phyloP scores from a whole-genome alignment of 345 rosid species.

The Limnanthes douglasii region DNA sequence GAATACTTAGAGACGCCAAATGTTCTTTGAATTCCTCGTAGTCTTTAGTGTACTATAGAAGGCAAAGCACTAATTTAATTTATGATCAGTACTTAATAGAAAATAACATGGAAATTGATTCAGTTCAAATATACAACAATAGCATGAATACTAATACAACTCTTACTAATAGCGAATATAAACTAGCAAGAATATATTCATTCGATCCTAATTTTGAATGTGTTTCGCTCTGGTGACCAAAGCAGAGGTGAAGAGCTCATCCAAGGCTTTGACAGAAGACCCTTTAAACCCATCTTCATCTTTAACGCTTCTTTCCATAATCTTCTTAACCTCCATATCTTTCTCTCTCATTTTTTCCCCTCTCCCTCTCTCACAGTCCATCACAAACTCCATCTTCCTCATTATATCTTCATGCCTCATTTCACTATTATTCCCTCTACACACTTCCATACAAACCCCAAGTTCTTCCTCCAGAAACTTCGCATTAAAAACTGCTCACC shows the following conservation, averaged over 20 bases:
- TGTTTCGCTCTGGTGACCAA: not conserved
- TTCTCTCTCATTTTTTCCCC: slow-evolving; percentile 11
- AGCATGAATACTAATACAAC: too few species aligned
- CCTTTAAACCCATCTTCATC: slow-evolving; percentile 10
- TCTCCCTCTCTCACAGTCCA: slow-evolving; percentile 11
- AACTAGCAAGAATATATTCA: too few species aligned
- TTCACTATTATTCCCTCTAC: slow-evolving; percentile 9
- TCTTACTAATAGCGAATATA: too few species aligned
- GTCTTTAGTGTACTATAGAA: too few species aligned
- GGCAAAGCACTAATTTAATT: too few species aligned
- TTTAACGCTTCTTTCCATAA: slow-evolving; percentile 3
- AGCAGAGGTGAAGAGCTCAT: slow-evolving; percentile 19
- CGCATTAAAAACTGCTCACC: slow-evolving; percentile 17
- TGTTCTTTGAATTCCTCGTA: too few species aligned
- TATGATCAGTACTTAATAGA: too few species aligned
- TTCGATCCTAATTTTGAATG: too few species aligned
- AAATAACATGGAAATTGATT: too few species aligned
- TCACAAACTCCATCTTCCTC: slow-evolving; percentile 10
- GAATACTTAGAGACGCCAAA: too few species aligned
- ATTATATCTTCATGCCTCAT: slow-evolving; percentile 5
- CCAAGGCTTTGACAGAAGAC: slow-evolving; percentile 19
- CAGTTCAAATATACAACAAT: too few species aligned
- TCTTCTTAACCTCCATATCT: slow-evolving; percentile 5
- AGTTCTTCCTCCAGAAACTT: slow-evolving; percentile 12
- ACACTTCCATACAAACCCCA: slow-evolving; percentile 16